Evolutionary conservation across 768 basidiomycete species (phyloP).

Genomic region (Dioszegia aurantiaca): DNA sequence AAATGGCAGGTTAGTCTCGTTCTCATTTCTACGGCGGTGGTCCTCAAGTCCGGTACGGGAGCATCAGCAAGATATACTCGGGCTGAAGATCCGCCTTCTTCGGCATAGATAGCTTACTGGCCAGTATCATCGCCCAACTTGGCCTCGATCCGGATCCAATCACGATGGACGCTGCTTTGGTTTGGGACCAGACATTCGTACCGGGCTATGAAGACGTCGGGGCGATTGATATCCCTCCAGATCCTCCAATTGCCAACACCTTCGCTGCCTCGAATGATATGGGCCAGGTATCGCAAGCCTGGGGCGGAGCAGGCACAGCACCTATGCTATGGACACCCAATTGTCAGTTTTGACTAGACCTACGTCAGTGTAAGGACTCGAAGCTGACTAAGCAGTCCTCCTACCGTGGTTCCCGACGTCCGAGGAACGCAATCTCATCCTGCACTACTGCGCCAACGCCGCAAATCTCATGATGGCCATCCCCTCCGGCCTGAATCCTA

Average conservation of each 20-base stretch:
- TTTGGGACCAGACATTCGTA: constrained; percentile 29
- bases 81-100: too few species aligned
- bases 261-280: constrained; percentile 1
- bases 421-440: constrained; percentile 47
- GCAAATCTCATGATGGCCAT: constrained; percentile 58
- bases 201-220: constrained; percentile 9
- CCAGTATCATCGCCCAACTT: too few species aligned
- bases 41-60: too few species aligned
- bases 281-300: constrained; percentile 11
- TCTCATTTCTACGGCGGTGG: too few species aligned
- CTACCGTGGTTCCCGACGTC: constrained; percentile 52
- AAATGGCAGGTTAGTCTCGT: too few species aligned
- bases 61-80: too few species aligned
- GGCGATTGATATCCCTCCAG: neutral
- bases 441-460: constrained; percentile 56
- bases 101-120: too few species aligned
- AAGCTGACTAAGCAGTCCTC: constrained; percentile 30
- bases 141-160: too few species aligned
- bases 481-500: constrained; percentile 55
- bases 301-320: constrained; percentile 22
- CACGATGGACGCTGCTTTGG: constrained; percentile 6
- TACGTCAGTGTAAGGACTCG: neutral
- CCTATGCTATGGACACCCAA: constrained; percentile 41
- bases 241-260: neutral
- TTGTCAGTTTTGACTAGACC: constrained; percentile 36